Conservation (phyloP, 1,284 basidiomycete genomes). For the Golubevia pallescens region DNA sequence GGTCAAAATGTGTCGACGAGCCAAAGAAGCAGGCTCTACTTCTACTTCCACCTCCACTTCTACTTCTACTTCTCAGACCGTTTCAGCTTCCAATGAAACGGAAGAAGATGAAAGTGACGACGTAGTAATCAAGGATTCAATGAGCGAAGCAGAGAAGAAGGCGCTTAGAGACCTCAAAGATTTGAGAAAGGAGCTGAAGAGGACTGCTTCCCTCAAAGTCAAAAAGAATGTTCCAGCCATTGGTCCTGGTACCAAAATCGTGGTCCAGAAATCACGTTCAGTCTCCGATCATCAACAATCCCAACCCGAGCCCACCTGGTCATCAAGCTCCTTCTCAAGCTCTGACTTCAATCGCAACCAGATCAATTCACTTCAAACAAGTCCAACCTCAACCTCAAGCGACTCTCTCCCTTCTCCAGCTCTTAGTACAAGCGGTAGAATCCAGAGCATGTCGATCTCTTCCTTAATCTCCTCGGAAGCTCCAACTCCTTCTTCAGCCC, state of each 20-base stretch:
- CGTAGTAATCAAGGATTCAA: neutral
- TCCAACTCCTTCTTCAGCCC: too few relatives aligned
- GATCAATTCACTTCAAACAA: neutral
- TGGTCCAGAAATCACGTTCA: neutral
- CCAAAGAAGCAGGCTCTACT: conserved; percentile 13
- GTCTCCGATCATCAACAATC: neutral
- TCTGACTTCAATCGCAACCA: neutral
- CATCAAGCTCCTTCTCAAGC: neutral
- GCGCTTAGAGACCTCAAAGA: neutral
- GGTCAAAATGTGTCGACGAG: conserved; percentile 23
- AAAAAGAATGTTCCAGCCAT: neutral
- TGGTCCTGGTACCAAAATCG: neutral
- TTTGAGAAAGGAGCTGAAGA: neutral
- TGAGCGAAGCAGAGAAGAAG: neutral
- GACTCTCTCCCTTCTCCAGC: neutral
- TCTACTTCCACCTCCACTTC: too few relatives aligned
- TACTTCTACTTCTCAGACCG: too few relatives aligned
- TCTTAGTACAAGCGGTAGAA: too few relatives aligned
- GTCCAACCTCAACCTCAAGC: neutral
- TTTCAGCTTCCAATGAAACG: neutral
- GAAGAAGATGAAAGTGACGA: neutral
- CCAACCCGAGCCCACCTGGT: too few relatives aligned
- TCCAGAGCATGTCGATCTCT: too few relatives aligned
- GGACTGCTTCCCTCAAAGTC: neutral
- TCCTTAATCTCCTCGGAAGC: too few relatives aligned